Conservation (phyloP, 2,329 filamentous ascomycete species). For the Lanzia echinophila region DNA sequence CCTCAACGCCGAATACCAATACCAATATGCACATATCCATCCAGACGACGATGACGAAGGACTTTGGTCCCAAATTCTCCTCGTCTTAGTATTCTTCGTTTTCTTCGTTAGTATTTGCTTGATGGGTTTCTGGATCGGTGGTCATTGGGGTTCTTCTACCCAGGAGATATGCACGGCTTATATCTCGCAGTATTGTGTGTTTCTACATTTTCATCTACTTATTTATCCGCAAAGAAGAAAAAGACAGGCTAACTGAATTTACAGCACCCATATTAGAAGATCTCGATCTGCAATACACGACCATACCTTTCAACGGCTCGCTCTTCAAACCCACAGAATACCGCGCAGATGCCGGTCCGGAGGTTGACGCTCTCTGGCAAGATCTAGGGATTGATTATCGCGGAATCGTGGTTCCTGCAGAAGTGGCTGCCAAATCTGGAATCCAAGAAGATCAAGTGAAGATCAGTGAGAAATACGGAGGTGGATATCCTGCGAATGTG, state of each 20-base stretch:
- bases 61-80: neutral
- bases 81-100: neutral
- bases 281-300: neutral
- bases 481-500: neutral
- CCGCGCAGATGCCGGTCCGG: neutral
- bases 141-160: neutral
- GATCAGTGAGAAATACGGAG: neutral
- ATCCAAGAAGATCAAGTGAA: neutral
- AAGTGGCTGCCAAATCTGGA: neutral
- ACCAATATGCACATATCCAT: neutral
- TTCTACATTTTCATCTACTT: neutral
- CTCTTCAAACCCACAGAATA: neutral
- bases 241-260: no score
- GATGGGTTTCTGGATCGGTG: neutral
- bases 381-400: neutral
- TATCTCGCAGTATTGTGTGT: constrained; percentile 2
- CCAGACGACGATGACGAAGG: neutral
- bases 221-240: no score
- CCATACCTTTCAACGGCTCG: neutral
- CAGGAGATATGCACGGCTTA: neutral
- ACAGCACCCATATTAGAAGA: neutral
- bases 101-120: neutral
- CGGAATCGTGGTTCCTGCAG: neutral
- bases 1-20: neutral
- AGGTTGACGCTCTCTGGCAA: neutral